Evolutionary conservation across 768 basidiomycete genomes (phyloP).

Genomic region (Candolleomyces efflorescens): DNA sequence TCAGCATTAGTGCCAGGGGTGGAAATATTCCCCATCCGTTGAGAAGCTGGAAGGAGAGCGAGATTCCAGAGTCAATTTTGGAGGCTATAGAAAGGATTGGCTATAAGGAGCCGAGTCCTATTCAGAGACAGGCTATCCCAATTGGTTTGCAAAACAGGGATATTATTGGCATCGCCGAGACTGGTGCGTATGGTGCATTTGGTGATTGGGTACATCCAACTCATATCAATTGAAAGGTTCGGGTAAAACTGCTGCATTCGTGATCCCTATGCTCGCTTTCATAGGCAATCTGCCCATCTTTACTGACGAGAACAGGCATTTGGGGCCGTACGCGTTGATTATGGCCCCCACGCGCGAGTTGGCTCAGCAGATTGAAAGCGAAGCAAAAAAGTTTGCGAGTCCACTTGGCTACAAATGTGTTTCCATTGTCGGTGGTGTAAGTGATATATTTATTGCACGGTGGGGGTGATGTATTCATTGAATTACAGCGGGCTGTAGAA

Average conservation of each 20-base stretch:
- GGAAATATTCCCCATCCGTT: slow-evolving; percentile 92
- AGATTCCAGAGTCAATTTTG: slow-evolving; percentile 73
- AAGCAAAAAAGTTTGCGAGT: slow-evolving; percentile 86
- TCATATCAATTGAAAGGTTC: slow-evolving; percentile 56
- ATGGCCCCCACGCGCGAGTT: slow-evolving; percentile 97
- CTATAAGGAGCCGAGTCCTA: slow-evolving; percentile 95
- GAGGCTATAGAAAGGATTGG: slow-evolving; percentile 88
- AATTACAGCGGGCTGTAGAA: slow-evolving; percentile 76
- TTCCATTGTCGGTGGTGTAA: slow-evolving; percentile 95
- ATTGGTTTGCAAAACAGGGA: slow-evolving; percentile 96
- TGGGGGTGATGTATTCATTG: not conserved
- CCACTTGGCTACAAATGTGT: slow-evolving; percentile 93
- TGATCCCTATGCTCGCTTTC: slow-evolving; percentile 96
- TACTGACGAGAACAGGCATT: slow-evolving; percentile 88
- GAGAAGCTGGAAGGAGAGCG: slow-evolving; percentile 87
- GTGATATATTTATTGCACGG: slow-evolving; percentile 22
- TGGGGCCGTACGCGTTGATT: slow-evolving; percentile 92
- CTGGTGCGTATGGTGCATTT: slow-evolving; percentile 49
- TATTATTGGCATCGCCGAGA: slow-evolving; percentile 98
- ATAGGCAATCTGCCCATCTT: slow-evolving; percentile 83
- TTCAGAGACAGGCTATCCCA: slow-evolving; percentile 98
- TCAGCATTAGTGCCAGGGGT: slow-evolving; percentile 91
- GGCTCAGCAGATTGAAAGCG: slow-evolving; percentile 94
- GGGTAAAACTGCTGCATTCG: slow-evolving; percentile 98
- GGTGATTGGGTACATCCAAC: not conserved